Evolutionary conservation across 805 yeast genomes (phyloP), one percentile per base, ranked within the genome.

Genomic region (Kodamaea fukazawae): DNA sequence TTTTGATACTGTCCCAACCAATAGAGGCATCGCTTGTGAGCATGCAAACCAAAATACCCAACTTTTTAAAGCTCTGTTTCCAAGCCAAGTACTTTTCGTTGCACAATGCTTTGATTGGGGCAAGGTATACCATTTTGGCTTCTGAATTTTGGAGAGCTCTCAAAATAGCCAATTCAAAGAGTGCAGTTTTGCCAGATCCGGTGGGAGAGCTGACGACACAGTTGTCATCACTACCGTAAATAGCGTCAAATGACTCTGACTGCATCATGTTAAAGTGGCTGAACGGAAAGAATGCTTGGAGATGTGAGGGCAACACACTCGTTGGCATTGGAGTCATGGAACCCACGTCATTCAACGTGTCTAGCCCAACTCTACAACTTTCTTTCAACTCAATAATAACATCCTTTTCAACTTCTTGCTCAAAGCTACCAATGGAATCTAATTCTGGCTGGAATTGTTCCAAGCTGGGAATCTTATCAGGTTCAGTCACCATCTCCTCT

Each of bases 91-190:
- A 63, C 36, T 73, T 70, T 47, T 79, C 82, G 14, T 60, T 54
- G 44, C 83, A 79, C 28, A 79, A 57, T 0, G 83, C 73, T 47
- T 77, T 78, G 5, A 81, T 75, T 2, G 86, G 85, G 0, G 83
- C 83, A 30, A 79, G 65, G 45, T 79, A 79, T 2, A 78, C 48
- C 4, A 65, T 60, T 49, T 65, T 68, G 3, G 12, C 23, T 18
- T n/a, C 25, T 7, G 59, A 41, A 35, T 60, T 58, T 13, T 48
- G 33, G 15, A 67, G 49, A 6, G 63, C 53, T 29, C 64, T 53
- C 15, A 74, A 43, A 2, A 78, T 73, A 0, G 81, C 79, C 29
- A 78, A 50, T 50, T 77, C 82, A 49, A 75, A 75, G 4, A 77
- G 51, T 0, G 69, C 79, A 0, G 82, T 76, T 46, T 78, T 78